phyloP scores from a whole-genome alignment of 208 protist species.

The Acanthamoeba triangularis region DNA sequence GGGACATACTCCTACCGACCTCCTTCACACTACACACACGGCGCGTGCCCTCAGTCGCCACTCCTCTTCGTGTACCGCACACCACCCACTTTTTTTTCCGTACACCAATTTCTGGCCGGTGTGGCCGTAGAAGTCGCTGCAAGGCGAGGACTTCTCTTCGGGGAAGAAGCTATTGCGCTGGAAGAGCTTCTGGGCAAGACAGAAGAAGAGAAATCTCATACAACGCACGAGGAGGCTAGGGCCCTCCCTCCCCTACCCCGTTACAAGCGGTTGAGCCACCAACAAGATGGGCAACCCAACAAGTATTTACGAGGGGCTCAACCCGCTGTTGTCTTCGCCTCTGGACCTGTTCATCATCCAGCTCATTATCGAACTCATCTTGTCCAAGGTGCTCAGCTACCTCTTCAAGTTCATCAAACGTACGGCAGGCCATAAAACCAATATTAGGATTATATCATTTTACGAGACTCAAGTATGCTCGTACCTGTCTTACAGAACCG shows the following conservation, averaged over 20 bases:
- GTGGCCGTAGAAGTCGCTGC: background rate
- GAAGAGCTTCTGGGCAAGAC: background rate
- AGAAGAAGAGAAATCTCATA: background rate
- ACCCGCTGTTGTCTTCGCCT: background rate
- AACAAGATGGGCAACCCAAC: background rate
- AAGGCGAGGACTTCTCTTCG: background rate
- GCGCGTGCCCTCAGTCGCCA: background rate
- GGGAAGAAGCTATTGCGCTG: too few relatives aligned
- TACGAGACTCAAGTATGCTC: too few relatives aligned
- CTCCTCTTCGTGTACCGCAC: background rate
- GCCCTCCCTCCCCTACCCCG: too few relatives aligned
- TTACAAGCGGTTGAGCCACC: background rate
- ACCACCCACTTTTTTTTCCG: too few relatives aligned
- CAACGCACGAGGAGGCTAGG: background rate
- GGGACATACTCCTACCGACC: background rate
- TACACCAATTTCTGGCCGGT: too few relatives aligned
- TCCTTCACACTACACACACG: background rate
- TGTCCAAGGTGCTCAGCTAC: constrained; percentile 47
- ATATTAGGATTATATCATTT: background rate
- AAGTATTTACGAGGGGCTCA: constrained; percentile 3
- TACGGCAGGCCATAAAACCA: background rate
- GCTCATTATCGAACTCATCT: constrained; percentile 43
- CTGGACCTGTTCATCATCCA: constrained; percentile 75
- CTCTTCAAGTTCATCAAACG: constrained; percentile 74
- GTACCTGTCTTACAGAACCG: too few relatives aligned